phyloP scores from a whole-genome alignment of 257 asterid species.

The Cynanchum wilfordii region DNA sequence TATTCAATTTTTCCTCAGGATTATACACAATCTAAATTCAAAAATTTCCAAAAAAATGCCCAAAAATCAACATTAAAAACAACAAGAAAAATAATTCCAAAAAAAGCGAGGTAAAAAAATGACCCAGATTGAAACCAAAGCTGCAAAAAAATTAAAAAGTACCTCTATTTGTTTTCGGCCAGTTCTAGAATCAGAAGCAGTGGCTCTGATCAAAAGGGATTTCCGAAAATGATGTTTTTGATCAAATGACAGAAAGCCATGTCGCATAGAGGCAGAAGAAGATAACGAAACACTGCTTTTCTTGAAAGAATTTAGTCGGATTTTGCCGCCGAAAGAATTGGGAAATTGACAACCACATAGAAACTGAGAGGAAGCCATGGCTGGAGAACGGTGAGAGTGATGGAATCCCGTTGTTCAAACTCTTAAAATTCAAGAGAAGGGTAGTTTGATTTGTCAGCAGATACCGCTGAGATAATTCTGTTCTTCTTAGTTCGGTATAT shows the following conservation, averaged over 20 bases:
- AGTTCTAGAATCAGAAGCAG: constrained; percentile 53
- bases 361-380: constrained; percentile 59
- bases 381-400: background rate
- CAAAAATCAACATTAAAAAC: background rate
- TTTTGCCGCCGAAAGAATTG: constrained; percentile 29
- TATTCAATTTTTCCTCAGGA: constrained; percentile 53
- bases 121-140: background rate
- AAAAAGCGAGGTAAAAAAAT: background rate
- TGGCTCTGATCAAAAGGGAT: constrained; percentile 39
- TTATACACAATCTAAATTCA: constrained; percentile 49
- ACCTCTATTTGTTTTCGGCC: constrained; percentile 66
- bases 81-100: background rate
- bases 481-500: background rate
- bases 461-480: no score
- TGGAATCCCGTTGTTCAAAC: background rate
- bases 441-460: background rate
- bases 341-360: constrained; percentile 45
- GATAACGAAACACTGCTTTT: constrained; percentile 23
- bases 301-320: constrained; percentile 43
- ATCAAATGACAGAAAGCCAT: constrained; percentile 25
- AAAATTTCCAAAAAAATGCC: background rate
- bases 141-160: background rate
- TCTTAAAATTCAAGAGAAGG: no score
- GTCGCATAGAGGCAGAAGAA: constrained; percentile 32
- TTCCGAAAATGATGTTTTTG: constrained; percentile 27